Conservation (phyloP, 2,329 filamentous ascomycete species). For the Fusarium illudens region DNA sequence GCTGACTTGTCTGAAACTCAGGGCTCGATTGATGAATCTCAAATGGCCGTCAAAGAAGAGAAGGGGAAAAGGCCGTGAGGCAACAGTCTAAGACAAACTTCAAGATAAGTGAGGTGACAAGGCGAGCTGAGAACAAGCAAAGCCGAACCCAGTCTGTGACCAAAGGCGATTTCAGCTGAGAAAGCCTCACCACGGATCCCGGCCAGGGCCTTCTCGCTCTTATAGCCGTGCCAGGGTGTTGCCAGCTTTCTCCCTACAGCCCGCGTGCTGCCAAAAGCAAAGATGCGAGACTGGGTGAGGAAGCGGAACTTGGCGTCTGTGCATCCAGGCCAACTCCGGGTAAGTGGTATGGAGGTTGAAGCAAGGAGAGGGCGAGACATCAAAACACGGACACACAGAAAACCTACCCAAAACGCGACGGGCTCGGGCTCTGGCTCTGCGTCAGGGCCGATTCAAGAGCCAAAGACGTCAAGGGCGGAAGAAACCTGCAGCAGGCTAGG, state of each 20-base stretch:
- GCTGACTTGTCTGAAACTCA: not conserved
- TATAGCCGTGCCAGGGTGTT: conserved; percentile 15
- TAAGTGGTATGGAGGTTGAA: conserved; percentile 37
- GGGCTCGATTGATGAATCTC: conserved; percentile 5
- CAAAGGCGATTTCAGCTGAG: conserved; percentile 15
- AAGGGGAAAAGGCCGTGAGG: conserved; percentile 18
- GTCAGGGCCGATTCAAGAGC: conserved; percentile 16
- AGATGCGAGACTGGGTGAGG: conserved; percentile 15
- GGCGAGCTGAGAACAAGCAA: conserved; percentile 9
- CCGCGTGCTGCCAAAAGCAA: conserved; percentile 33
- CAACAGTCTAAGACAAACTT: conserved; percentile 29
- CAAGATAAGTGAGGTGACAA: conserved; percentile 4
- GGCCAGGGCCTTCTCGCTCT: conserved; percentile 26
- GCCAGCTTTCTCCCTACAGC: conserved; percentile 26
- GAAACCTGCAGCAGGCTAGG: conserved; percentile 34
- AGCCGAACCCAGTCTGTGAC: conserved; percentile 1
- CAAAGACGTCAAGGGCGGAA: conserved; percentile 33
- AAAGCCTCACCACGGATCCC: conserved; percentile 5
- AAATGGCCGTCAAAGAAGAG: not conserved
- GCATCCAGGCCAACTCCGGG: conserved; percentile 34
- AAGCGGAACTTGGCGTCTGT: conserved; percentile 24
- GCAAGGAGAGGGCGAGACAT: conserved; percentile 41
- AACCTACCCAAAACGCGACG: conserved; percentile 1
- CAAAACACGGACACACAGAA: conserved; percentile 35
- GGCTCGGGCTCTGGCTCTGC: no score